Base-by-base conservation (phyloP, 1,284 basidiomycete genomes). In the Ganoderma meredithae region DNA sequence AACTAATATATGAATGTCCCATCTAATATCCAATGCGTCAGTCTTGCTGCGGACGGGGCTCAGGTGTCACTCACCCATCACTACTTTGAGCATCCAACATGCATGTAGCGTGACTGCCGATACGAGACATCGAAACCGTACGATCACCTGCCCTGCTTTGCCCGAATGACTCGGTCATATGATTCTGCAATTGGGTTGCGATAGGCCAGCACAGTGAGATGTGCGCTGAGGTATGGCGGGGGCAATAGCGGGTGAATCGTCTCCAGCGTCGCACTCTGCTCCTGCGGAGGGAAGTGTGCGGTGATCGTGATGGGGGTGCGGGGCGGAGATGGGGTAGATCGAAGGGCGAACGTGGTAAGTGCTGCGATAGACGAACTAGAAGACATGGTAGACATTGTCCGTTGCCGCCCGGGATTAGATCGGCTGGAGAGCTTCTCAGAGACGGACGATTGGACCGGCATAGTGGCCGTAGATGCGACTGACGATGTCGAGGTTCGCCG, bases 401-500 rank as follows among this genome's bases (percentile, higher is more conserved):
- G 88, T 68, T 83, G 83, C 43, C 91, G 88, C 72, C 90, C 85
- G 72, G 84, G 81, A 62, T 73, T 74, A 8, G 73, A 78, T 73
- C 70, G 76, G 75, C 78, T 81, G 65, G 77, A 76, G 70, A 68
- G 75, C 69, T 71, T 77, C 70, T 78, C 78, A 72, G 71, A 71
- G 72, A 79, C 68, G 64, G 77, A 72, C 69, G 80, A 81, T 60
- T 70, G 83, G 73, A 81, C 79, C 0, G 88, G 90, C 60, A 92
- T 81, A 0, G 91, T 92, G 13, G 85, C 84, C 4, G 85, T 86
- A 15, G 90, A 91, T 61, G 83, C 84, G 4, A 84, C 80, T 61
- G 91, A 92, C 22, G 90, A 91, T 43, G 89, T 82, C n/a, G 90
- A 92, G 9, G 86, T 83, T 44, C 90, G 84, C 40, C 90, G 84